Base-by-base conservation (phyloP, 1,284 basidiomycete genomes). In the Bjerkandera adusta region DNA sequence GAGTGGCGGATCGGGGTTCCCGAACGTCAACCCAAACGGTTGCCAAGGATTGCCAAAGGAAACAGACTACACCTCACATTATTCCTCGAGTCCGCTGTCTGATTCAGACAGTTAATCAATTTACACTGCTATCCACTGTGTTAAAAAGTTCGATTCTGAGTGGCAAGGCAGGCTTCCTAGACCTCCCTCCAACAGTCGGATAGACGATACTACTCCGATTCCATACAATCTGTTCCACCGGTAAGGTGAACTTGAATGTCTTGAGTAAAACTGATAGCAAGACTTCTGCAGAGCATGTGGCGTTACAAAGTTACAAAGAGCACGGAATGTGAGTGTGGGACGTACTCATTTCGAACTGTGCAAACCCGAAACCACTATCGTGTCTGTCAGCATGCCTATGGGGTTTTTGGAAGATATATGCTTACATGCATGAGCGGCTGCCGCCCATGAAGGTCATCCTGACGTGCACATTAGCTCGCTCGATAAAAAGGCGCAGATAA, bases 401-500 rank as follows among this genome's bases (percentile, higher is more conserved):
- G 5, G 7, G 18, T 22, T 13, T 27, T 25, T 49, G 16, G 11
- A 18, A 3, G 10, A 13, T 34, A 5, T 13, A 24, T 41, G 50
- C 4, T 4, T 32, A 45, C 43, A 68, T 67, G 61, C 66, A 68
- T 2, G 62, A 49, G 15, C 64, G 48, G 27, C 54, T 49, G 4
- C 66, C 66, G 11, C 62, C 63, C 8, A 55, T 44, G 56, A 68
- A 68, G 8, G 64, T 64, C 60, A 67, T 61, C 35, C 66, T 68
- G 30, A 12, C 33, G 10, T 30, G 5, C 35, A 16, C 37, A 36
- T 27, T 18, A 41, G 7, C 32, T 12, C 2, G 7, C 20, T 3
- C 12, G 4, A 42, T 13, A 11, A 6, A 5, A 12, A 32, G 13
- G 32, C 10, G 45, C 5, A 33, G 32, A 35, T 18, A 15, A 33